Evolutionary conservation across 2,329 filamentous ascomycete species (phyloP).

Genomic region (Fusarium illudens): DNA sequence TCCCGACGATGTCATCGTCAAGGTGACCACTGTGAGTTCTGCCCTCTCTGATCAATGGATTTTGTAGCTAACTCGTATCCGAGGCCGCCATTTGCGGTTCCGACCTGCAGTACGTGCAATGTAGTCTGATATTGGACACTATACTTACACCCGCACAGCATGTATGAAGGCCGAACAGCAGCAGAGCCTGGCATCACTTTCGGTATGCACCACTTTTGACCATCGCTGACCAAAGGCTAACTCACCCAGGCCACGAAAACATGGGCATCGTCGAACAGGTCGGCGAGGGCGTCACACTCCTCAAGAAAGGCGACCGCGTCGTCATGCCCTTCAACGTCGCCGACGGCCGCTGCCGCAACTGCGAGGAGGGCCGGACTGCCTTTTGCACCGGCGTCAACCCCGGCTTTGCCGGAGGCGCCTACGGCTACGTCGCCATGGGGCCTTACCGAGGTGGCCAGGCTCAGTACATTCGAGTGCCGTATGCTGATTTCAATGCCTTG

Average conservation of each 20-base stretch:
- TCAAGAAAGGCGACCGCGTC: slow-evolving; percentile 70
- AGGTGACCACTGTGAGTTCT: slow-evolving; percentile 66
- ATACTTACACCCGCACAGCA: slow-evolving; percentile 50
- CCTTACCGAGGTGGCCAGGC: slow-evolving; percentile 58
- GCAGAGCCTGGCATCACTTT: slow-evolving; percentile 70
- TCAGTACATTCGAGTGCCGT: slow-evolving; percentile 71
- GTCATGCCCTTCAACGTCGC: slow-evolving; percentile 73
- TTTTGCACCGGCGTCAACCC: slow-evolving; percentile 67
- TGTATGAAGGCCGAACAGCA: slow-evolving; percentile 72
- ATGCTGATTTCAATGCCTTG: slow-evolving; percentile 72
- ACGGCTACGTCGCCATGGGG: slow-evolving; percentile 60
- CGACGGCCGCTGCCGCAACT: slow-evolving; percentile 69
- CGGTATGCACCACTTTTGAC: slow-evolving; percentile 43
- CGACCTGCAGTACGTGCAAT: slow-evolving; percentile 52
- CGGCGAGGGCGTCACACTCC: slow-evolving; percentile 65
- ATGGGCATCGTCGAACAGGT: slow-evolving; percentile 66
- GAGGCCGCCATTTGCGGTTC: slow-evolving; percentile 63
- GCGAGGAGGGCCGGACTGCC: slow-evolving; percentile 70
- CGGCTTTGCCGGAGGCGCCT: slow-evolving; percentile 49
- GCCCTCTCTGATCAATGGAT: neutral
- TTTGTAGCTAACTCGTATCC: slow-evolving; percentile 3
- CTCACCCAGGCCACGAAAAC: slow-evolving; percentile 59
- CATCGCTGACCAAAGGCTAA: neutral
- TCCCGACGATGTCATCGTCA: slow-evolving; percentile 71
- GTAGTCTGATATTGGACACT: neutral